Evolutionary conservation across 331 rosid genomes (phyloP).

Genomic region (Acacia pycnantha): DNA sequence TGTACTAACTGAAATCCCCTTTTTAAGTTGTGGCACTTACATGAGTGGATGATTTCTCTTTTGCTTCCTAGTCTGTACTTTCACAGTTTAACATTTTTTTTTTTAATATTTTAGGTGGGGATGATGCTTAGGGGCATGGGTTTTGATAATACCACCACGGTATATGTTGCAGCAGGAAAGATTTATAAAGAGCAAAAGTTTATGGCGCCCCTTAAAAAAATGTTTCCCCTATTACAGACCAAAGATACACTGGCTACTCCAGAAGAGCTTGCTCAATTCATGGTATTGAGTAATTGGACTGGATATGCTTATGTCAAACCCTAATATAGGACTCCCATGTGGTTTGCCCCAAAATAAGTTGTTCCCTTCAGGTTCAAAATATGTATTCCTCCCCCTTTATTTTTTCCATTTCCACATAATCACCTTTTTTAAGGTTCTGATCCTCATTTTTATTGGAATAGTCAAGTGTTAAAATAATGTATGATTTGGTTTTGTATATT

Average conservation of each 20-base stretch:
- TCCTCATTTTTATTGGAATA: background rate
- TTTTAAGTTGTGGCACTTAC: background rate
- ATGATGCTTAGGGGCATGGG: conserved; percentile 99
- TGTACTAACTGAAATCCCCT: background rate
- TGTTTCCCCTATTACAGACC: conserved; percentile 90
- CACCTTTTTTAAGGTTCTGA: background rate
- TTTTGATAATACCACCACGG: conserved; percentile 79
- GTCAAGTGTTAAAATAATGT: background rate
- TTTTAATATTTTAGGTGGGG: conserved; percentile 68
- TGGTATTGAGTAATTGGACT: conserved; percentile 48
- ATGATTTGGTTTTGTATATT: background rate
- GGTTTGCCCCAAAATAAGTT: background rate
- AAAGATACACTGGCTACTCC: conserved; percentile 74
- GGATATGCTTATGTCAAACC: background rate
- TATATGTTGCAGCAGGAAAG: conserved; percentile 89
- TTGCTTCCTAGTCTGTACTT: conserved; percentile 22
- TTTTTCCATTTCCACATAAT: background rate
- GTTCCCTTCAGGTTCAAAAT: background rate
- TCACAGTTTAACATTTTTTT: background rate
- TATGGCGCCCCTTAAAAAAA: conserved; percentile 90
- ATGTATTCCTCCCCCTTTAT: background rate
- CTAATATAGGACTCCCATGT: background rate
- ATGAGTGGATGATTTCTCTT: background rate
- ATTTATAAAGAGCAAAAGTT: conserved; percentile 81
- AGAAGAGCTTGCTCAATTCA: conserved; percentile 83